Conservation (phyloP, 345 rosid genomes). For the Kernera saxatilis region DNA sequence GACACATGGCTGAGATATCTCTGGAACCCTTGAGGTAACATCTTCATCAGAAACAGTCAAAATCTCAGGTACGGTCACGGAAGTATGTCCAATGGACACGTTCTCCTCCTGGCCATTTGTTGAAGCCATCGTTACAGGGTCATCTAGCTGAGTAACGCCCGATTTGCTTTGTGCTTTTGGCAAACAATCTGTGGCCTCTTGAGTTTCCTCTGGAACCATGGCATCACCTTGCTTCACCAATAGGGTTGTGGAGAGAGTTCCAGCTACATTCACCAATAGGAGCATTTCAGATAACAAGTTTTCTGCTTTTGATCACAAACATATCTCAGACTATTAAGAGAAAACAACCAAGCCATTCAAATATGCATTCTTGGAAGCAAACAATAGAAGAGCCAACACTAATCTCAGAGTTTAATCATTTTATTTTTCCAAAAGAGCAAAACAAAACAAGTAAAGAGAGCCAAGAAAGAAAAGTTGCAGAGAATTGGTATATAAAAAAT, state of each 20-base stretch:
- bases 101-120: background rate
- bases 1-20: background rate
- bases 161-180: background rate
- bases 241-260: background rate
- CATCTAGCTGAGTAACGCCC: background rate
- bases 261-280: no score
- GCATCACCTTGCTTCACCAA: background rate
- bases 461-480: no score
- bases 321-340: no score
- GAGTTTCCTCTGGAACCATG: conserved; percentile 2
- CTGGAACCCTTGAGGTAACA: background rate
- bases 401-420: no score
- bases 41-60: background rate
- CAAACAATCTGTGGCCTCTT: background rate
- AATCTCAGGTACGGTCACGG: background rate
- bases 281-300: no score
- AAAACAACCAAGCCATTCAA: no score
- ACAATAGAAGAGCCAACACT: no score
- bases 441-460: no score
- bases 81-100: background rate
- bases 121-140: background rate
- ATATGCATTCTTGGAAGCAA: no score
- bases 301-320: no score
- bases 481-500: no score
- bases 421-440: no score